Conservation (phyloP, 2,329 filamentous ascomycete species). For the Trichophyton mentagrophytes region DNA sequence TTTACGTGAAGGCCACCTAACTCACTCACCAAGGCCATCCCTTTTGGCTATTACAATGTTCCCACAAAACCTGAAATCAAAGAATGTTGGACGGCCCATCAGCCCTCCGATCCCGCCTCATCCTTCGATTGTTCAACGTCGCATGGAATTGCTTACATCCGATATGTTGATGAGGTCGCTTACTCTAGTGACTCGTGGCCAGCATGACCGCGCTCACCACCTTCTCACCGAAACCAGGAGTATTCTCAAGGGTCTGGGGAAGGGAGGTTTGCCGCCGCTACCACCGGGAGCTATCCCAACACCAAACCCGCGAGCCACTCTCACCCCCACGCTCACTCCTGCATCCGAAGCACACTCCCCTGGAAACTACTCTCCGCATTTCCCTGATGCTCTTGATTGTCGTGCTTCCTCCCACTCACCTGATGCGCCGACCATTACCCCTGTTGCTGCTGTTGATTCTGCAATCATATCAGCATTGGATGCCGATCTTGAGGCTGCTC, state of each 20-base stretch:
- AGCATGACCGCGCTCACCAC: slow-evolving; percentile 87
- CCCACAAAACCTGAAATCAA: slow-evolving; percentile 55
- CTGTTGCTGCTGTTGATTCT: slow-evolving; percentile 63
- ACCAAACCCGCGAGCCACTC: slow-evolving; percentile 8
- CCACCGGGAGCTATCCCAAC: slow-evolving; percentile 37
- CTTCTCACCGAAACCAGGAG: slow-evolving; percentile 85
- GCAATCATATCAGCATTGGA: slow-evolving; percentile 76
- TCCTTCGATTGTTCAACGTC: slow-evolving; percentile 83
- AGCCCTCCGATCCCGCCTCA: slow-evolving; percentile 86
- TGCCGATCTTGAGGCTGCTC: slow-evolving; percentile 71
- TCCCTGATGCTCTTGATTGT: slow-evolving; percentile 23
- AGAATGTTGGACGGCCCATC: slow-evolving; percentile 37
- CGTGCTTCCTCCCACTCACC: slow-evolving; percentile 20
- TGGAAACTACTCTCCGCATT: slow-evolving; percentile 27
- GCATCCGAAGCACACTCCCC: slow-evolving; percentile 23
- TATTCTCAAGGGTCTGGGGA: slow-evolving; percentile 89
- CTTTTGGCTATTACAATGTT: slow-evolving; percentile 88
- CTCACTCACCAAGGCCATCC: slow-evolving; percentile 78
- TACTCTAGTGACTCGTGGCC: slow-evolving; percentile 77
- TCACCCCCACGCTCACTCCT: slow-evolving; percentile 33
- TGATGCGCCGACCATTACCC: slow-evolving; percentile 38
- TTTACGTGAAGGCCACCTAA: slow-evolving; percentile 70
- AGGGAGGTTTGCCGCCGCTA: slow-evolving; percentile 83
- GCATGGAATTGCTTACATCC: slow-evolving; percentile 94
- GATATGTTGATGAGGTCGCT: slow-evolving; percentile 93